Evolutionary conservation across 164 flowering plant genomes (phyloP), one percentile per base, ranked within the genome.

Genomic region (Macadamia tetraphylla): DNA sequence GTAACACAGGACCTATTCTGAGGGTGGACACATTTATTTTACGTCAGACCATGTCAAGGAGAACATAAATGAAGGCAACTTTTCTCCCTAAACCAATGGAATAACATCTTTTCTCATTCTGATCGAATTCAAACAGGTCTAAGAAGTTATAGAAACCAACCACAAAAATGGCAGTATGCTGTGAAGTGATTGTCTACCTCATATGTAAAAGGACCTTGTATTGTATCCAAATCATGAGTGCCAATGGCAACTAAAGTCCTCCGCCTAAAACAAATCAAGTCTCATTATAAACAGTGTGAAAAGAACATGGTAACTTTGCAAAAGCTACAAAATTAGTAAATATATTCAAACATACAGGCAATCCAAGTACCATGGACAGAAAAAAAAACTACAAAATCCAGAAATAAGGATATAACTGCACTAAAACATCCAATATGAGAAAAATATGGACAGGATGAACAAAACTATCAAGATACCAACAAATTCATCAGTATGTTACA

Each of bases 231-330:
- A 75, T 95, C 99, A 81, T 95, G 99, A 61, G 99, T 95, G 18
- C 99, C 99, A 76, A 95, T 94, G 8, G 97, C 97, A 75, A 90
- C 99, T 31, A 94, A 81, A 6, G 96, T 85, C 79, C 98, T 85
- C 81, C 85, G 87, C 86, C 98, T 94, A 59, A 55, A 65, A 73
- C 9, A 75, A 58, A 35, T 32, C 56, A 6, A 43, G 63, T 29
- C 32, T 42, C 9, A 48, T 18, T 29, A 67, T 63, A 29, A 40
- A 15, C 4, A 15, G 42, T 10, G 3, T 9, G 52, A 58, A 51
- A n/a, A 29, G 23, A 1, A 48, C 6, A 42, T 10, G 35, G 6
- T 17, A 29, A 14, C 18, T 18, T n/a, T 6, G 17, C 5, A 60
- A 67, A 13, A 29, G 17, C 42, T 12, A 29, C 44, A n/a, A 52